Evolutionary conservation across 169 alveolate genomes (phyloP).

Genomic region (Amoebophrya sp.): DNA sequence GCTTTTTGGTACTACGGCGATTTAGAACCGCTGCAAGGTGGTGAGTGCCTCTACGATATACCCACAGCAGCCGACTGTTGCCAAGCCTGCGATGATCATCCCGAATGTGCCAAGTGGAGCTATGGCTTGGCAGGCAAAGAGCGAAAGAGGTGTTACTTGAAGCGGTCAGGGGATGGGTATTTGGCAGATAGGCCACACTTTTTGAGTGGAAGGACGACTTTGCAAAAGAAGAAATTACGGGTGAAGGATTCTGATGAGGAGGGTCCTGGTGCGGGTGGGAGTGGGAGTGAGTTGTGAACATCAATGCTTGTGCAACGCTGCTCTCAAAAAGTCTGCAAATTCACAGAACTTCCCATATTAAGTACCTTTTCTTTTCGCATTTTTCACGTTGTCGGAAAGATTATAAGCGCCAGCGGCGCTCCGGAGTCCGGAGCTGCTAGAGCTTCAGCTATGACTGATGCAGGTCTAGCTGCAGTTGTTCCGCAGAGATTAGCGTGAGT

Average conservation of each 20-base stretch:
- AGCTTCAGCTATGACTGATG: no score
- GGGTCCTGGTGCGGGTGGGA: no score
- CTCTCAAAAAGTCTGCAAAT: neutral
- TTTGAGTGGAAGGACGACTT: neutral
- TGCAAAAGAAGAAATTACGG: neutral
- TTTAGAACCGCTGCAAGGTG: neutral
- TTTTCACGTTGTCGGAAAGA: neutral
- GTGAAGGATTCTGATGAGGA: no score
- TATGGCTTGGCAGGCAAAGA: neutral
- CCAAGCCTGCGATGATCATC: neutral
- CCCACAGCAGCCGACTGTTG: neutral
- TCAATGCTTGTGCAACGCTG: neutral
- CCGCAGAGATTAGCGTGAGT: no score
- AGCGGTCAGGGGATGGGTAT: neutral
- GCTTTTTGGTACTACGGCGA: neutral
- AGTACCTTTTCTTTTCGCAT: neutral
- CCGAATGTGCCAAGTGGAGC: conserved; percentile 10
- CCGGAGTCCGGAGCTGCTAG: no score
- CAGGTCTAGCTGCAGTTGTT: no score
- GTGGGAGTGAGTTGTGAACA: neutral
- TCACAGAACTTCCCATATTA: neutral
- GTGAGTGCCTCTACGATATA: neutral
- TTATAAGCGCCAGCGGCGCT: no score
- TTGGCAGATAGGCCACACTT: neutral
- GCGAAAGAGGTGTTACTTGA: neutral